Conservation (phyloP, 257 asterid species). For the Capsicum rhomboideum region DNA sequence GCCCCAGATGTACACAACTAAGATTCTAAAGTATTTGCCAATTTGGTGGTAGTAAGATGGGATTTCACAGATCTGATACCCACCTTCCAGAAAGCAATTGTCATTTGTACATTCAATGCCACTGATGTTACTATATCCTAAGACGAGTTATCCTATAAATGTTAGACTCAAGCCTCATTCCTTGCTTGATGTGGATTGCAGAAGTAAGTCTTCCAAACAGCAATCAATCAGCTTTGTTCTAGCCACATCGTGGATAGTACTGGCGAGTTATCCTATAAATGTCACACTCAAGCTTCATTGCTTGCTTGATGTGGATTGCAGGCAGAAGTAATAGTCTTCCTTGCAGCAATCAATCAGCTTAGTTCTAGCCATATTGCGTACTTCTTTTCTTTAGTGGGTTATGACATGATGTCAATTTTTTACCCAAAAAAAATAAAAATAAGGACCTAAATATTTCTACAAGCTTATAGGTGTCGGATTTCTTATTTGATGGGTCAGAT, state of each 20-base stretch:
- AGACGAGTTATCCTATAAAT: background rate
- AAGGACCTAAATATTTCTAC: background rate
- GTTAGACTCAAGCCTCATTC: background rate
- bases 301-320: background rate
- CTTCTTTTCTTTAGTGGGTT: background rate
- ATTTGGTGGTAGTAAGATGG: background rate
- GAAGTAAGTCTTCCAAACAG: background rate
- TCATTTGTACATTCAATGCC: background rate
- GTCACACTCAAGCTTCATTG: background rate
- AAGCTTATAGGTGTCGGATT: background rate
- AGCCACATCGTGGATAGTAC: background rate
- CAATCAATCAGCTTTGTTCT: background rate
- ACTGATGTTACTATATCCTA: background rate
- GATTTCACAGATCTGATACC: background rate
- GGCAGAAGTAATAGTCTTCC: background rate
- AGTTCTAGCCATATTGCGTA: background rate
- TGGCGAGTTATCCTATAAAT: background rate
- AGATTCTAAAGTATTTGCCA: background rate
- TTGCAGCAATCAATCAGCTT: background rate
- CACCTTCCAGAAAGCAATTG: background rate
- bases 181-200: background rate
- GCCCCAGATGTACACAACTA: background rate
- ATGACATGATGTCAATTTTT: background rate
- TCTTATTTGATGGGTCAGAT: background rate
- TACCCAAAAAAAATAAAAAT: background rate